Evolutionary conservation across 805 yeast species (phyloP).

Genomic region (Debaryomyces prosopidis): DNA sequence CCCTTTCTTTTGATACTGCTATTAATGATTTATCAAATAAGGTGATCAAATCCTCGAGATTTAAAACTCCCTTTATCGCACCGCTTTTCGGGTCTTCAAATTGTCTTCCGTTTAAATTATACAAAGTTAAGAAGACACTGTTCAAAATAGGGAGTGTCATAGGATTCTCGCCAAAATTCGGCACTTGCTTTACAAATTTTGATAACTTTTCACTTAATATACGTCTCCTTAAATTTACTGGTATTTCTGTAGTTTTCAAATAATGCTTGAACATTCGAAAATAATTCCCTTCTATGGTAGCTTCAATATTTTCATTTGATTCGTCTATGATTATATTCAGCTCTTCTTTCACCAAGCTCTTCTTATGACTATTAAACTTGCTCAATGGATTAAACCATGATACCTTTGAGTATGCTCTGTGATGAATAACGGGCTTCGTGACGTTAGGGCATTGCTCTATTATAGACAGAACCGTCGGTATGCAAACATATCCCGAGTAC

Average conservation of each 20-base stretch:
- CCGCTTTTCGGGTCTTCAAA: constrained; percentile 2
- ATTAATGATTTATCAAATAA: constrained; percentile 20
- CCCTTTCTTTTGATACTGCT: constrained; percentile 3
- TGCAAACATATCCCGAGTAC: not conserved
- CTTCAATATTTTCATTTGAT: constrained; percentile 3
- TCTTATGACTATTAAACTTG: constrained; percentile 6
- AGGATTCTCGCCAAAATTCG: constrained; percentile 4
- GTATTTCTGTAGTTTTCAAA: constrained; percentile 26
- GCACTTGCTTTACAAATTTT: constrained; percentile 12
- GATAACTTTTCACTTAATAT: constrained; percentile 19
- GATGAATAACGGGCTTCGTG: not conserved
- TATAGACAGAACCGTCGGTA: not conserved
- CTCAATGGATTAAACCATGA: constrained; percentile 19
- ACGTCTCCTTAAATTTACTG: constrained; percentile 15
- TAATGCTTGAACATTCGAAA: constrained; percentile 24
- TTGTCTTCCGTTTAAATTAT: constrained; percentile 10
- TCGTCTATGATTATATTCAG: constrained; percentile 8
- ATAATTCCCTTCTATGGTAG: constrained; percentile 1
- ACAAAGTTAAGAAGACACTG: constrained; percentile 18
- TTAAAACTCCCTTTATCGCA: constrained; percentile 1
- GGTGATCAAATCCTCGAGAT: constrained; percentile 8
- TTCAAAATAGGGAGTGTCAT: constrained; percentile 19
- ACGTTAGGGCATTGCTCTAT: not conserved
- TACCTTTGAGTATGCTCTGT: not conserved
- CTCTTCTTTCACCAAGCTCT: not conserved